Base-by-base conservation (phyloP, 805 yeast genomes). In the Candida piceae region DNA sequence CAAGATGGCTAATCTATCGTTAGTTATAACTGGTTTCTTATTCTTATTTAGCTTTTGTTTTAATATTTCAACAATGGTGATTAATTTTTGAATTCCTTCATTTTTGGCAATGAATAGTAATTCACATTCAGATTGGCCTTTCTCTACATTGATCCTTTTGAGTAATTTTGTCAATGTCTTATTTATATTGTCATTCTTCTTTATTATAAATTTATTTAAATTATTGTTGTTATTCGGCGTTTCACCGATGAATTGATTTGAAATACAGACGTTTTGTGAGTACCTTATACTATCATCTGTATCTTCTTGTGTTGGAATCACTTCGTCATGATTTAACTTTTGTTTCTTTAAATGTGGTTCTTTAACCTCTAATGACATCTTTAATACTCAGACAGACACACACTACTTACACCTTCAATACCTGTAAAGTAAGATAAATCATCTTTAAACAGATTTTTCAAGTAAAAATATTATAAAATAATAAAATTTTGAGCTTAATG, bases 51-150 rank as follows among this genome's bases (percentile, higher is more conserved):
- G 10, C 34, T 54, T 54, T 32, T 57, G 58, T 38, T 59, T 59
- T 22, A 58, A 32, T 2, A 59, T 55, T 31, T 59, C 64, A 8
- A 50, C 38, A 6, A 59, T 42, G 2, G 59, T 49, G 5, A 59
- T 36, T 44, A 58, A 36, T 34, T 58, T 58, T 33, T 57, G 63
- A 12, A 57, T 49, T 1, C 42, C 41, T 24, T 49, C 53, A 18
- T 47, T 46, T 20, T 40, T 29, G 1, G 50, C 44, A 18, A 41
- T 36, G 10, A 57, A 36, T 6, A 57, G 4, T 24, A 12, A 8
- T 11, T 20, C 17, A 10, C 23, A n/a, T 9, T 16, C 33, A 17
- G 22, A 30, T 7, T 31, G 15, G 22, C 32, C 25, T 16, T 31
- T 16, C n/a, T 17, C 18, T 4, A 18, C 34, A 18, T 32, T 33